A percentile compares a stretch with the other conserved stretches of the same genome.
Conservation (phyloP, 176 grass and related monocot species). For the Bonia amplexicaulis region DNA sequence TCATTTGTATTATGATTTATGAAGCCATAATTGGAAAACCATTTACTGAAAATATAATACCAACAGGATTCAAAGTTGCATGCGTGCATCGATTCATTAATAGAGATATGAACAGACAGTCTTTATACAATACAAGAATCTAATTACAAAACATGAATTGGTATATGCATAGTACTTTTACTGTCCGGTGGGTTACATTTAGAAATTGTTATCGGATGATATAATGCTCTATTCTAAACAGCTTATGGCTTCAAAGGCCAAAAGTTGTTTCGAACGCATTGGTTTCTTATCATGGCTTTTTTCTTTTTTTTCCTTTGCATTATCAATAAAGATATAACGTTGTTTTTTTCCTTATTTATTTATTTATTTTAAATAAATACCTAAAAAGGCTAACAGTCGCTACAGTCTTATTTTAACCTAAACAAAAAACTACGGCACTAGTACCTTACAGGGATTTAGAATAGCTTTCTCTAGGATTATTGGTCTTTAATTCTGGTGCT, state of each 20-base stretch:
- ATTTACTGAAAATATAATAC: neutral
- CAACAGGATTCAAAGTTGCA: neutral
- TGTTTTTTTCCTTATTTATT: too few relatives aligned
- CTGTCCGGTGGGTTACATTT: neutral
- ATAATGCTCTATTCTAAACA: neutral
- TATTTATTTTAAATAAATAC: too few relatives aligned
- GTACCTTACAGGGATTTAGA: neutral
- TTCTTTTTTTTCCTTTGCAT: too few relatives aligned
- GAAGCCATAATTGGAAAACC: neutral
- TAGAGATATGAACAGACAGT: neutral
- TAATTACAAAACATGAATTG: neutral
- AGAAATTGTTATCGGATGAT: neutral
- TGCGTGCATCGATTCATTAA: neutral
- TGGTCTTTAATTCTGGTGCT: constrained; percentile 32
- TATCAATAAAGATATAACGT: too few relatives aligned
- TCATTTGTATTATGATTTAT: neutral
- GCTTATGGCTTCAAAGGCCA: too few relatives aligned
- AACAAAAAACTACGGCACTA: too few relatives aligned
- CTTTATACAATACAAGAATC: neutral
- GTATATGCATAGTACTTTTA: neutral
- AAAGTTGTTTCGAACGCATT: too few relatives aligned
- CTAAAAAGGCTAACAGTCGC: too few relatives aligned
- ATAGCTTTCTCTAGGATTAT: constrained; percentile 6
- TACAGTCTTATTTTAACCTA: too few relatives aligned
- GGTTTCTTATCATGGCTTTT: too few relatives aligned